These are phyloP conservation scores for Nicotiana sylvestris DNA, from an alignment of 257 asterid genomes.

Conservation along the genomic window DNA sequence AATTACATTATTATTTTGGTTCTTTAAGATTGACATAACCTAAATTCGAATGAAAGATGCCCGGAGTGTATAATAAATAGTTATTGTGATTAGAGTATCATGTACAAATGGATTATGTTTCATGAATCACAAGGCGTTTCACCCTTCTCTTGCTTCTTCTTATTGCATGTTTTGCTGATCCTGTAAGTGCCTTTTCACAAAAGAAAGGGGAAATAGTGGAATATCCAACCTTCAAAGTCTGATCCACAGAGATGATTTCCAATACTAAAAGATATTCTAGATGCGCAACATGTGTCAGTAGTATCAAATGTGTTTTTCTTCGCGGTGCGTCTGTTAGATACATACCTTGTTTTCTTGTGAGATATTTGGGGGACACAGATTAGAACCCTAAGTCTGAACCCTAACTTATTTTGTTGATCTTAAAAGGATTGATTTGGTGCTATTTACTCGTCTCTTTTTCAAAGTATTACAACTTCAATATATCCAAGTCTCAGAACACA, in stretches of 20 bases:
- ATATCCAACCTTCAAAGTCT: background rate
- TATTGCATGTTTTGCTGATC: background rate
- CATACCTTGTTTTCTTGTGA: background rate
- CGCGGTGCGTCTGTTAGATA: background rate
- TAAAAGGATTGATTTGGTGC: background rate
- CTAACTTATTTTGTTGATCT: background rate
- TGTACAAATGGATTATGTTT: background rate
- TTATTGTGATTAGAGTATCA: background rate
- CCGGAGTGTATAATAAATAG: background rate
- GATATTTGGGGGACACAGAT: background rate
- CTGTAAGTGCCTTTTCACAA: background rate
- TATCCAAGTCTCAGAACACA: background rate
- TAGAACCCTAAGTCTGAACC: background rate
- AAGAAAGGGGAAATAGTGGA: background rate
- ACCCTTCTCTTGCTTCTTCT: background rate
- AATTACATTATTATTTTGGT: background rate
- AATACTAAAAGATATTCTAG: background rate
- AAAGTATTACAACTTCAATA: background rate
- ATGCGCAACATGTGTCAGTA: background rate
- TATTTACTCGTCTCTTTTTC: background rate
- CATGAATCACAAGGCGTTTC: background rate
- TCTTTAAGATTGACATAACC: slow-evolving; percentile 5
- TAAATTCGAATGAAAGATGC: background rate
- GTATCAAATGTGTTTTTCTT: background rate
- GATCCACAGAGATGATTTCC: background rate